phyloP scores from a whole-genome alignment of 495 filamentous ascomycete species.

The Penicillium atrosanguineum region DNA sequence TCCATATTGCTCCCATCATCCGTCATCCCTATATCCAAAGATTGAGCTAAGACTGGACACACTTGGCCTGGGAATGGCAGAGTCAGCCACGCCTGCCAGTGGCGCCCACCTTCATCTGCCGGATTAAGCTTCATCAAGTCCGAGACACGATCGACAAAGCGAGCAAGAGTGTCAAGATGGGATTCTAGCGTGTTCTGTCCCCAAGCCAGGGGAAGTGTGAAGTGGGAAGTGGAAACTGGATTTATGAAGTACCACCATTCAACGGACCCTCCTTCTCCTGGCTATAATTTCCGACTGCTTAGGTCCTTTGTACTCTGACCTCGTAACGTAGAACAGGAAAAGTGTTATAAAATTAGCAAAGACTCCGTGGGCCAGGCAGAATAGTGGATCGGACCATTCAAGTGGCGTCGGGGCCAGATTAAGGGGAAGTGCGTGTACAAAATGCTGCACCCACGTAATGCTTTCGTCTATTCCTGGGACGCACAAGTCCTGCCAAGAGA shows the following conservation, averaged over 20 bases:
- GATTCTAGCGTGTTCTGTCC: not conserved
- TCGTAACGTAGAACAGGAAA: not conserved
- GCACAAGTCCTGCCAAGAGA: no score
- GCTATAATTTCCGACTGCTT: not conserved
- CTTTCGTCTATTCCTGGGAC: not conserved
- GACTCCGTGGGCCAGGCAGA: constrained; percentile 2
- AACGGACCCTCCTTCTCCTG: not conserved
- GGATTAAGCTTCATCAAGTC: constrained; percentile 28
- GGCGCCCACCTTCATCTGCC: constrained; percentile 5
- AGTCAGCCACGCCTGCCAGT: not conserved
- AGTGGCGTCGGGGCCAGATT: constrained; percentile 16
- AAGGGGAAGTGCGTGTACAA: not conserved
- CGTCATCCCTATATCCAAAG: no score
- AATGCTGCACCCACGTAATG: not conserved
- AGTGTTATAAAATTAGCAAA: constrained; percentile 15
- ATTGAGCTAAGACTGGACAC: not conserved
- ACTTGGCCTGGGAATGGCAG: not conserved
- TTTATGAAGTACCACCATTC: not conserved
- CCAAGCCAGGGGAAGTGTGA: not conserved
- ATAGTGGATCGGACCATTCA: constrained; percentile 9
- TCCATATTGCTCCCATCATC: no score
- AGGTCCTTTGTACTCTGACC: not conserved
- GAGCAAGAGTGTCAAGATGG: not conserved
- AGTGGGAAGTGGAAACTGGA: no score
- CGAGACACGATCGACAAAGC: constrained; percentile 25